Evolutionary conservation across 495 filamentous ascomycete species (phyloP).

Genomic region (Acidomyces sp.): DNA sequence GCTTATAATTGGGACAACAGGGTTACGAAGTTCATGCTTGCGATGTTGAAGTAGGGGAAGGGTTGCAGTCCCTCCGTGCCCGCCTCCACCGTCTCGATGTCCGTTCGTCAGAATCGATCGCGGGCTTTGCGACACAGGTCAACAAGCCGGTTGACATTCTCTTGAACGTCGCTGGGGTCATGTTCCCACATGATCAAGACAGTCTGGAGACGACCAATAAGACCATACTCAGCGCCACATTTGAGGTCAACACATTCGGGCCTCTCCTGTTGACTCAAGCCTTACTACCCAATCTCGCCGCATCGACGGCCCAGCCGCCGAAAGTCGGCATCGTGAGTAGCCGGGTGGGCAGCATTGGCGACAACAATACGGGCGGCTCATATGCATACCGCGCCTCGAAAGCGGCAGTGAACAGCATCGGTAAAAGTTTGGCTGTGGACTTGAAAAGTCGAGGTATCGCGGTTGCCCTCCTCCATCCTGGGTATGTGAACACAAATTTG

Average conservation of each 20-base stretch:
- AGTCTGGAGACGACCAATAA: slow-evolving; percentile 15
- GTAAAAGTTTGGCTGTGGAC: slow-evolving; percentile 30
- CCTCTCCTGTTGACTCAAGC: slow-evolving; percentile 31
- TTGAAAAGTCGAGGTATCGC: slow-evolving; percentile 26
- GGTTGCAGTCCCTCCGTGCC: slow-evolving; percentile 29
- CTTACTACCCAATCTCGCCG: slow-evolving; percentile 28
- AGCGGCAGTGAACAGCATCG: slow-evolving; percentile 35
- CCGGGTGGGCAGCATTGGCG: slow-evolving; percentile 30
- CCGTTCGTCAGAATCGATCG: slow-evolving; percentile 21
- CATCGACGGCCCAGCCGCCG: slow-evolving; percentile 1
- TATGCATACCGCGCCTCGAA: slow-evolving; percentile 68
- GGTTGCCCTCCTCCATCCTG: slow-evolving; percentile 31
- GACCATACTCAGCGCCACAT: slow-evolving; percentile 16
- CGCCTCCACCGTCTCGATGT: slow-evolving; percentile 41
- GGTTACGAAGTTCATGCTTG: slow-evolving; percentile 26
- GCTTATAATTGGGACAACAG: slow-evolving; percentile 6
- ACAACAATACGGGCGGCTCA: slow-evolving; percentile 55
- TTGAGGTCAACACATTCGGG: slow-evolving; percentile 27
- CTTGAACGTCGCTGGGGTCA: slow-evolving; percentile 28
- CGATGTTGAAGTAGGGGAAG: slow-evolving; percentile 33
- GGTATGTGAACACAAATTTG: slow-evolving; percentile 25
- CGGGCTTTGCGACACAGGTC: slow-evolving; percentile 17
- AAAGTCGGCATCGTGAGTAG: slow-evolving; percentile 28
- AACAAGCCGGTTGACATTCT: slow-evolving; percentile 23
- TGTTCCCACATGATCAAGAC: slow-evolving; percentile 22